These are phyloP conservation scores for Fusarium pininemorale DNA, from an alignment of 2,329 filamentous ascomycete genomes.

Conservation along the genomic window DNA sequence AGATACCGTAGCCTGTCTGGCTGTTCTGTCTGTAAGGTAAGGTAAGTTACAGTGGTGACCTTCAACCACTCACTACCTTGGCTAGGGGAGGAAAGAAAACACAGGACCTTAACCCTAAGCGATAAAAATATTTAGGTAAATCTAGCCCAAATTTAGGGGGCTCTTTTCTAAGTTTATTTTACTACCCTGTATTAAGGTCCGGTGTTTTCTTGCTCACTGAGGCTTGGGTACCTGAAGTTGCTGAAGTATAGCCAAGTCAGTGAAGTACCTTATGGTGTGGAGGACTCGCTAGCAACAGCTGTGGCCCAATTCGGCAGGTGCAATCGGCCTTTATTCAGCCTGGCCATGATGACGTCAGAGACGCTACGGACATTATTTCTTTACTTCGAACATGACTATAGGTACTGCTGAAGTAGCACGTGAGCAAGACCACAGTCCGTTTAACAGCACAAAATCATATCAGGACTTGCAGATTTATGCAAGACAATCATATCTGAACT, in stretches of 20 bases:
- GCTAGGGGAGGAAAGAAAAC: no score
- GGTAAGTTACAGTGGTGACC: neutral
- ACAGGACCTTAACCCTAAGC: no score
- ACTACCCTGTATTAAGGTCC: no score
- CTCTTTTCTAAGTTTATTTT: no score
- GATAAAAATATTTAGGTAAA: no score
- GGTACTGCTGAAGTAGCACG: neutral
- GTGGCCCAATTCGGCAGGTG: conserved; percentile 25
- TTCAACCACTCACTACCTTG: neutral
- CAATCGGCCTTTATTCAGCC: neutral
- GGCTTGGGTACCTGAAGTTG: neutral
- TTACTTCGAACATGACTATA: neutral
- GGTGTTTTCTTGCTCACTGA: no score
- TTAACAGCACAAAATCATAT: neutral
- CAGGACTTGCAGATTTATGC: neutral
- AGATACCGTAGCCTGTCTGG: neutral
- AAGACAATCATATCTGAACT: neutral
- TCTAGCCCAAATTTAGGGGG: no score
- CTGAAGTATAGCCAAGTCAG: neutral
- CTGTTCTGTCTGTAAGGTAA: neutral
- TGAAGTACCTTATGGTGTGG: neutral
- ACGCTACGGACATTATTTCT: neutral
- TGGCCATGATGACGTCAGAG: conserved; percentile 24
- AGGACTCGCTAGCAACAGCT: neutral
- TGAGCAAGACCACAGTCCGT: neutral